A percentile compares a stretch with the other conserved stretches of the same genome.
These are phyloP conservation scores for Acorus gramineus DNA, from an alignment of 106 monocot species.

Conservation along the genomic window DNA sequence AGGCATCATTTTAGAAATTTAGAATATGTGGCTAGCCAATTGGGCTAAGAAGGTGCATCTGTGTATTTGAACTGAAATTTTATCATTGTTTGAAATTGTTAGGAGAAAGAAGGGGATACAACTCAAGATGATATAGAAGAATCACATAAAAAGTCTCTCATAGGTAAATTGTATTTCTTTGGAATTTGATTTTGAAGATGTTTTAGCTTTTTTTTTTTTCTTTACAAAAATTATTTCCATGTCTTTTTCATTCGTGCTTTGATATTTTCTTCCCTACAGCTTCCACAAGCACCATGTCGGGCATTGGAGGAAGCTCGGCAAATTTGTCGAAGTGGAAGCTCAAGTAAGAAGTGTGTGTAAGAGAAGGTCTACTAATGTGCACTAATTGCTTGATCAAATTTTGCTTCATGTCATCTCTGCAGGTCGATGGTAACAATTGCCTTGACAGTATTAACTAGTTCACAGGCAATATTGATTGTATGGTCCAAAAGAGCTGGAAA, in stretches of 20 bases:
- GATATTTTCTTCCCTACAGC: constrained; percentile 4
- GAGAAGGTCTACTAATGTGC: neutral
- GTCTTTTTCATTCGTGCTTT: neutral
- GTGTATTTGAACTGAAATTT: too few species aligned
- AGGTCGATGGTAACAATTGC: constrained; percentile 82
- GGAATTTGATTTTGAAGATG: neutral
- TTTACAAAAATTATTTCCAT: too few species aligned
- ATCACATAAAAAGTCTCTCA: constrained; percentile 10
- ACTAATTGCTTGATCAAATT: neutral
- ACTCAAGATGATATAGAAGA: constrained; percentile 14
- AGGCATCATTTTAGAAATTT: too few species aligned
- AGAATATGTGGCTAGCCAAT: too few species aligned
- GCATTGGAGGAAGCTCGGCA: neutral
- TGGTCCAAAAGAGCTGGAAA: constrained; percentile 98
- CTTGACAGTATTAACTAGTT: constrained; percentile 89
- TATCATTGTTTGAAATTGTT: too few species aligned
- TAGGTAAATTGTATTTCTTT: neutral
- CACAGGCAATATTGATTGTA: constrained; percentile 88
- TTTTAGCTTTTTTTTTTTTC: neutral
- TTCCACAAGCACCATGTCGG: neutral
- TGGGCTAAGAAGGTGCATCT: too few species aligned
- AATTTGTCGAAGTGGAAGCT: constrained; percentile 19
- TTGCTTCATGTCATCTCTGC: neutral
- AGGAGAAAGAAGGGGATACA: constrained; percentile 14
- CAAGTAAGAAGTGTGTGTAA: constrained; percentile 10